Percentiles rank a stretch among this genome's conserved stretches.
Conservation (phyloP, 352 stramenopile species). For the Globisporangium nodosum region DNA sequence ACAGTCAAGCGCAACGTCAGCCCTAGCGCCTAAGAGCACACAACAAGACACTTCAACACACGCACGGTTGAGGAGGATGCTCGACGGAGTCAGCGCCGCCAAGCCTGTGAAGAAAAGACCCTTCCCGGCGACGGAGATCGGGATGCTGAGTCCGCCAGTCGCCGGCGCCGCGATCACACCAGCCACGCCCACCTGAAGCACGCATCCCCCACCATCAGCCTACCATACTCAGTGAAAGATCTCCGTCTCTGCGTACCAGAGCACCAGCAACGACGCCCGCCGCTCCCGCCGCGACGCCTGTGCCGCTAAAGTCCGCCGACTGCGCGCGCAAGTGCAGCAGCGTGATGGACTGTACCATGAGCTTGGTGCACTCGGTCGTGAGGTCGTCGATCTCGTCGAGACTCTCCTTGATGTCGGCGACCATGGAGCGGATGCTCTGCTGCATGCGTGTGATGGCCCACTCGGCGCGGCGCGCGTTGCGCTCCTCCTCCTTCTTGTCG, state of each 20-base stretch:
- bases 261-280: conserved; percentile 77
- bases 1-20: neutral
- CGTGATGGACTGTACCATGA: conserved; percentile 86
- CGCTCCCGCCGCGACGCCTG: conserved; percentile 71
- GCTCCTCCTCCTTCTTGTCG: conserved; percentile 68
- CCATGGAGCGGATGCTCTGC: conserved; percentile 59
- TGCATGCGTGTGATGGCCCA: conserved; percentile 74
- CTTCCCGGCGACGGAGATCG: conserved; percentile 80
- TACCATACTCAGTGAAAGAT: too few relatives aligned
- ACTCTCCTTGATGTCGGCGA: conserved; percentile 64
- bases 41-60: conserved; percentile 1
- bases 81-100: conserved; percentile 73
- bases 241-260: conserved; percentile 26
- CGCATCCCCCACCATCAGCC: neutral
- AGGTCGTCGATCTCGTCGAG: conserved; percentile 79
- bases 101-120: conserved; percentile 78
- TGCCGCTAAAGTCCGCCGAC: conserved; percentile 83
- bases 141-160: conserved; percentile 74
- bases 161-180: conserved; percentile 71
- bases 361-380: conserved; percentile 71
- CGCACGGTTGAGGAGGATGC: conserved; percentile 83
- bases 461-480: conserved; percentile 59
- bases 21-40: neutral
- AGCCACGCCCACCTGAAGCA: conserved; percentile 48
- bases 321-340: conserved; percentile 73